These are phyloP conservation scores for Hsuehochloa calcarea DNA, from an alignment of 176 grass and related monocot species.

Conservation along the genomic window DNA sequence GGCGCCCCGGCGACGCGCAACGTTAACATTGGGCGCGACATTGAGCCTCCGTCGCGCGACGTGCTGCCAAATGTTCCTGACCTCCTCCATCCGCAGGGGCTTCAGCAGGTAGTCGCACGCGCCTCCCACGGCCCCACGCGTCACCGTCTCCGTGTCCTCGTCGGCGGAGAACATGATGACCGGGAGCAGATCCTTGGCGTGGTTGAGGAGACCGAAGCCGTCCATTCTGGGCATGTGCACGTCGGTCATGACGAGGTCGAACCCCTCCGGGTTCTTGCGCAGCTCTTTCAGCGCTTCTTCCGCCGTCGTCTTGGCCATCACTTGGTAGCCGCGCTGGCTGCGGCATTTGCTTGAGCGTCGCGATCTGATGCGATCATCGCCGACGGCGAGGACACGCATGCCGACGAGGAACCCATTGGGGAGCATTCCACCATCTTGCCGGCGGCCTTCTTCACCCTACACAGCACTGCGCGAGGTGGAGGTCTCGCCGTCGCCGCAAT, in stretches of 20 bases:
- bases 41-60: background rate
- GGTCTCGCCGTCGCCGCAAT: no score
- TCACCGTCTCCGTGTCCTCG: background rate
- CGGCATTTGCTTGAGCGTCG: background rate
- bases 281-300: background rate
- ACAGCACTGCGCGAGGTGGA: no score
- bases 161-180: background rate
- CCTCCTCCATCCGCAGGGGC: background rate
- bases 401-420: background rate
- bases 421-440: no score
- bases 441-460: no score
- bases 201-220: constrained; percentile 4
- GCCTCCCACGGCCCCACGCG: background rate
- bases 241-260: background rate
- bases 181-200: background rate
- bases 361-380: background rate
- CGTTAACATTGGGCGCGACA: no score
- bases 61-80: background rate
- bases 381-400: background rate
- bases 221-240: background rate
- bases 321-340: background rate
- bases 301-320: background rate
- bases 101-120: background rate
- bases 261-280: background rate
- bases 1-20: no score